Evolutionary conservation across 1,284 basidiomycete species (phyloP), one percentile per base, ranked within the genome.

Genomic region (Microbotryomycetes sp.): DNA sequence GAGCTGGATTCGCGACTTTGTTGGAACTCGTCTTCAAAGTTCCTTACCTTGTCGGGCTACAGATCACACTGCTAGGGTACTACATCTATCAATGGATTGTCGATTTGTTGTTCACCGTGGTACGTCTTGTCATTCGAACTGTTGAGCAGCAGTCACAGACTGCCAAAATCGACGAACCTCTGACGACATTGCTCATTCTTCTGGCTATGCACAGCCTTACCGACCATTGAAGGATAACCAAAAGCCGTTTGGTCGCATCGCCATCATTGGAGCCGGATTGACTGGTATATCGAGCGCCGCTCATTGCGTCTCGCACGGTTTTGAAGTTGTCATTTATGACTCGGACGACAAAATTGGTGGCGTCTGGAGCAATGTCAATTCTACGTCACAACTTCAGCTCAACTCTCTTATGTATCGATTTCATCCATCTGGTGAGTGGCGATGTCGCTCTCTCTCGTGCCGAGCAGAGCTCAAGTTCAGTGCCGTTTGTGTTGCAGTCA

Each of bases 291-390:
- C 51, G n/a, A 54, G 49, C 12, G 65, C 66, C 0, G 66, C 66
- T 16, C 60, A 65, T 26, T 30, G 31, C 29, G 77, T 81, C 45
- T 76, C 80, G 0, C 81, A 83, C 62, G 81, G 81, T 5, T 83
- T 83, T 63, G 81, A 83, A 28, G 42, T 31, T 28, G n/a, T 28
- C 36, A 19, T 19, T n/a, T 3, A 16, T 42, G 14, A 4, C 19
- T 4, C 7, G 5, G 6, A 19, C 6, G 23, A 63, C 56, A 32
- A 45, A 4, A 63, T 74, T 31, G 76, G 76, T 26, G 84, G 84
- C 0, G 83, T 86, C 50, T 86, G 84, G 84, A 75, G 81, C 0
- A 78, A 81, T 51, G 83, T 84, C 53, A 85, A 85, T 72, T 77
- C 74, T 7, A 83, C 83, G 0, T 82, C 81, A 1, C 81, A 82